Evolutionary conservation across 768 basidiomycete species (phyloP), one percentile per base, ranked within the genome.

Genomic region (Mycena floridula): DNA sequence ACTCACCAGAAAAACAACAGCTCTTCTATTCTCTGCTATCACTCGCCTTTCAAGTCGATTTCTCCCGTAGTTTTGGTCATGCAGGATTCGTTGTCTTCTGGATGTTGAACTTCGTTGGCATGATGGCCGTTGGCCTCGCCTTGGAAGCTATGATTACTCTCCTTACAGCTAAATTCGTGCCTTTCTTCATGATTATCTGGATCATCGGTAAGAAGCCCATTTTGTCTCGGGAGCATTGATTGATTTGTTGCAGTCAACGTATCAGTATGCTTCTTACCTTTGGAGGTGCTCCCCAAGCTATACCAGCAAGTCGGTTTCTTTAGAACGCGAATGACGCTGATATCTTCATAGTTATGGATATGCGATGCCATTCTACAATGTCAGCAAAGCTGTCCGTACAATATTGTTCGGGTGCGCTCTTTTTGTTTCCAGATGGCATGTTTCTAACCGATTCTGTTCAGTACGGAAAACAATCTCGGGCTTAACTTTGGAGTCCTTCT

Each of bases 331-430:
- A n/a, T n/a, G n/a, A n/a, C n/a, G n/a, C n/a, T n/a, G n/a, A n/a
- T n/a, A n/a, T n/a, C n/a, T n/a, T n/a, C n/a, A n/a, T 61, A 72
- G 68, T 39, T 86, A 86, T 47, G 87, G 83, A 1, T 84, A 79
- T 50, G 83, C 76, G 0, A 69, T 68, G 50, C 86, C 86, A 1
- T 86, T 89, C 55, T 87, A 83, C 58, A 84, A 87, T 52, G 66
- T 87, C 23, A 77, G 80, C 12, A 61, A 66, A 28, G 76, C 81
- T 1, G 71, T 78, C 3, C 70, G 86, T 16, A 67, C 76, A 21
- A 67, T 89, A 44, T 58, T 82, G n/a, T 86, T 89, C 51, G 64
- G n/a, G n/a, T n/a, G n/a, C n/a, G n/a, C n/a, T n/a, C n/a, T n/a
- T n/a, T n/a, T n/a, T n/a, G n/a, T n/a, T n/a, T n/a, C n/a, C n/a